Conservation (phyloP, 352 stramenopile species). For the Globisporangium irregulare region DNA sequence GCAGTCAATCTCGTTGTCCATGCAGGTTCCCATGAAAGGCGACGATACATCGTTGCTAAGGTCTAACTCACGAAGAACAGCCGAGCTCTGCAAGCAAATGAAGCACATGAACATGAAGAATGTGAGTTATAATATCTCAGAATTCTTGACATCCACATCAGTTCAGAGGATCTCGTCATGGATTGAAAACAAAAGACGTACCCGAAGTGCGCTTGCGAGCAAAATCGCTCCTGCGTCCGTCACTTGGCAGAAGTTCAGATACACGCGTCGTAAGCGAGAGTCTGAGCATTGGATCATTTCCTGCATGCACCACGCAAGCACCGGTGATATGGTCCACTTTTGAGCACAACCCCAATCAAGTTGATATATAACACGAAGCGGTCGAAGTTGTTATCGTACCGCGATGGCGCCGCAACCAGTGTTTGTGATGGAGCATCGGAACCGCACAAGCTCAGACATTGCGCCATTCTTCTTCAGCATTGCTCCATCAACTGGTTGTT, state of each 20-base stretch:
- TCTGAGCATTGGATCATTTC: conserved; percentile 15
- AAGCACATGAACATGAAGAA: not conserved
- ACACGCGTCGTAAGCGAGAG: conserved; percentile 21
- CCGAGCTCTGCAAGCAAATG: conserved; percentile 3
- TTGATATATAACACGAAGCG: not conserved
- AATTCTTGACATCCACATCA: not conserved
- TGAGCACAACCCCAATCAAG: not conserved
- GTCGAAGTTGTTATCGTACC: conserved; percentile 4
- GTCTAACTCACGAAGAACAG: conserved; percentile 25
- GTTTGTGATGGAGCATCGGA: conserved; percentile 23
- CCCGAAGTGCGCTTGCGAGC: conserved; percentile 37
- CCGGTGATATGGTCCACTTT: not conserved
- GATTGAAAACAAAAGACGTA: conserved; percentile 10
- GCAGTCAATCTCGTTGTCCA: conserved; percentile 35
- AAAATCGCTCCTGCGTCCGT: conserved; percentile 39
- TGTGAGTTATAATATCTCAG: not conserved
- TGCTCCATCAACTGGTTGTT: not conserved
- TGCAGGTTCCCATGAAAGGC: conserved; percentile 17
- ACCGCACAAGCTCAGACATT: conserved; percentile 13
- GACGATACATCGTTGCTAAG: conserved; percentile 35
- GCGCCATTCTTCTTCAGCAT: not conserved
- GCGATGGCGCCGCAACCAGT: conserved; percentile 23
- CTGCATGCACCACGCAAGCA: conserved; percentile 16
- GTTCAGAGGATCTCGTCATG: not conserved
- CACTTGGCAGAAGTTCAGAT: conserved; percentile 42